Evolutionary conservation across 78 protist genomes (phyloP).

Genomic region (Dictyostelium brefeldianum): DNA sequence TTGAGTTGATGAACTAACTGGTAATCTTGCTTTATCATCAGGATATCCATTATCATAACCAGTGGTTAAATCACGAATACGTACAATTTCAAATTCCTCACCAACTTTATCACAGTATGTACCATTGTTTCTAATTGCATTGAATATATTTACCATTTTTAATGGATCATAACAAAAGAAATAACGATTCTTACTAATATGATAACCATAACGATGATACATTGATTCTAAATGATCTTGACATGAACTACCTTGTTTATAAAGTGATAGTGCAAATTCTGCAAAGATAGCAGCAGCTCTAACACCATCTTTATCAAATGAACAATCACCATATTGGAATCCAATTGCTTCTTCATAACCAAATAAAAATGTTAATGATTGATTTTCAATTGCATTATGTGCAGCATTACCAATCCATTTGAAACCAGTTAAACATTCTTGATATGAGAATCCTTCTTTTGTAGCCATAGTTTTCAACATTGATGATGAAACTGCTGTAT

Average conservation of each 20-base stretch:
- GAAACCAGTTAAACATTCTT: slow-evolving; percentile 98
- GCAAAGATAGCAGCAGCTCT: slow-evolving; percentile 91
- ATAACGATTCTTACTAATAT: slow-evolving; percentile 85
- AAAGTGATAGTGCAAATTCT: slow-evolving; percentile 84
- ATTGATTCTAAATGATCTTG: slow-evolving; percentile 75
- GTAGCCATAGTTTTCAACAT: slow-evolving; percentile 91
- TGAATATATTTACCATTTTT: slow-evolving; percentile 87
- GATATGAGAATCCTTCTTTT: slow-evolving; percentile 89
- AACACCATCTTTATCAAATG: slow-evolving; percentile 98
- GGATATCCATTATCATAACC: slow-evolving; percentile 86
- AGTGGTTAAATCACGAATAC: slow-evolving; percentile 92
- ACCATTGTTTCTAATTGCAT: slow-evolving; percentile 76
- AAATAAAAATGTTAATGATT: slow-evolving; percentile 83
- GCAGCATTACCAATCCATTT: slow-evolving; percentile 98
- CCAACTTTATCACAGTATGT: not conserved
- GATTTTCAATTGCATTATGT: slow-evolving; percentile 76
- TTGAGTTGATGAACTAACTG: slow-evolving; percentile 73
- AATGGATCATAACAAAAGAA: slow-evolving; percentile 90
- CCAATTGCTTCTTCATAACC: slow-evolving; percentile 88
- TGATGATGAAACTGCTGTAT: slow-evolving; percentile 95
- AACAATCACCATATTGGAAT: slow-evolving; percentile 89
- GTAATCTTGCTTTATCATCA: slow-evolving; percentile 73
- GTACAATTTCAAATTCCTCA: not conserved
- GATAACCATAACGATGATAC: slow-evolving; percentile 77
- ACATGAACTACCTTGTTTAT: slow-evolving; percentile 65